Evolutionary conservation across 2,329 filamentous ascomycete species (phyloP).

Genomic region (Byssochlamys sp.): DNA sequence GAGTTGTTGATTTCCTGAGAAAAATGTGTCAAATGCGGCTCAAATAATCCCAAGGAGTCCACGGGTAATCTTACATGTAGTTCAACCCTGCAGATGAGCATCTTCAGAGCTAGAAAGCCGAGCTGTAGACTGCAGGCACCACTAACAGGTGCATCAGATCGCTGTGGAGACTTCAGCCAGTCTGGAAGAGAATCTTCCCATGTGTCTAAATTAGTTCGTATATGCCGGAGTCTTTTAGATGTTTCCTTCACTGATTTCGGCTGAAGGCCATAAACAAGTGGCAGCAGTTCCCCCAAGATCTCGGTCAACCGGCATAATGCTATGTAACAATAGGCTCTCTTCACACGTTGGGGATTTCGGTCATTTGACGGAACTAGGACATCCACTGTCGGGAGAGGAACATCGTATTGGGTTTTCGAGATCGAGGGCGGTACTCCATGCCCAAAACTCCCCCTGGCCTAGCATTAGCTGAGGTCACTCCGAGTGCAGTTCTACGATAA

Average conservation of each 20-base stretch:
- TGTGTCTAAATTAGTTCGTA: conserved; percentile 36
- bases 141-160: conserved; percentile 25
- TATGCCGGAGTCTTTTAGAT: conserved; percentile 36
- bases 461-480: conserved; percentile 8
- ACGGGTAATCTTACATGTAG: conserved; percentile 29
- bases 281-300: conserved; percentile 37
- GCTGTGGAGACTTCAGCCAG: conserved; percentile 30
- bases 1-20: conserved; percentile 33
- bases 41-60: background rate
- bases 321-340: conserved; percentile 43
- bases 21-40: background rate
- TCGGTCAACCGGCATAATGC: conserved; percentile 44
- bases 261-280: conserved; percentile 38
- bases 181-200: conserved; percentile 39
- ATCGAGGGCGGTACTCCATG: conserved; percentile 49
- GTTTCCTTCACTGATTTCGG: conserved; percentile 34
- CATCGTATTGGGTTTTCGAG: conserved; percentile 45
- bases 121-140: conserved; percentile 38
- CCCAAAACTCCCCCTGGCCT: conserved; percentile 42
- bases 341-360: conserved; percentile 32
- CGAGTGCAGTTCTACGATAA: background rate
- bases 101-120: conserved; percentile 36
- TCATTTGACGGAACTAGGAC: conserved; percentile 28
- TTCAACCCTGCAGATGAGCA: conserved; percentile 39
- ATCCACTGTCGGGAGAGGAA: conserved; percentile 43